Conservation (phyloP, 1,284 basidiomycete species). For the Ustilago trichophora region DNA sequence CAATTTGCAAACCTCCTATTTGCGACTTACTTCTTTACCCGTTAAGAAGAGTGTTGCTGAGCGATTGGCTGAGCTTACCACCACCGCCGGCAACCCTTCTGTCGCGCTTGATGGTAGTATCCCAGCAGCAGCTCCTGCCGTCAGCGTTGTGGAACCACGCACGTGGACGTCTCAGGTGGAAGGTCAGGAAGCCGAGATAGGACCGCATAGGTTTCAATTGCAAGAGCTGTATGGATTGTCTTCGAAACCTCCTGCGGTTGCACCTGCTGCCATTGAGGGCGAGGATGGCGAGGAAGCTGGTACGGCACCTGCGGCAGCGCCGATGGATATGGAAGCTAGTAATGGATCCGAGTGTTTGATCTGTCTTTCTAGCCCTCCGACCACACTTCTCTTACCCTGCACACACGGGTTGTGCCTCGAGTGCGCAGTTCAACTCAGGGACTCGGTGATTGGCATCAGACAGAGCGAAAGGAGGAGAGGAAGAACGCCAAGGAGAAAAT, state of each 20-base stretch:
- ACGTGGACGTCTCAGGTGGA: slow-evolving; percentile 55
- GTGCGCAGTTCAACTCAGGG: slow-evolving; percentile 61
- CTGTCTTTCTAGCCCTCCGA: slow-evolving; percentile 59
- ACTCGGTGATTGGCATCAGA: slow-evolving; percentile 57
- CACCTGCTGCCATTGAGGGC: slow-evolving; percentile 13
- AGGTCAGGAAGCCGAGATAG: slow-evolving; percentile 63
- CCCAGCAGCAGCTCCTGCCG: neutral
- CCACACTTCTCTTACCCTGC: slow-evolving; percentile 63
- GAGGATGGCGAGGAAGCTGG: slow-evolving; percentile 24
- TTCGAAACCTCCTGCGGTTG: slow-evolving; percentile 45
- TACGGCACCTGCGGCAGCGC: neutral
- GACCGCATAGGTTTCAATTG: slow-evolving; percentile 59
- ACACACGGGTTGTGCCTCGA: slow-evolving; percentile 64
- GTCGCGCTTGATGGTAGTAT: no score
- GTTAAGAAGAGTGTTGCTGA: slow-evolving; percentile 18
- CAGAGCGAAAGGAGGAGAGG: slow-evolving; percentile 57
- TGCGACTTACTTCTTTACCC: slow-evolving; percentile 52
- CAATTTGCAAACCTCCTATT: slow-evolving; percentile 59
- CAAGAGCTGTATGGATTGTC: slow-evolving; percentile 64
- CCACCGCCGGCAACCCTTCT: neutral
- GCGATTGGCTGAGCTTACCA: slow-evolving; percentile 5
- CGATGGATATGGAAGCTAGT: slow-evolving; percentile 36
- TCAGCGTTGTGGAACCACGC: neutral
- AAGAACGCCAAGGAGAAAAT: slow-evolving; percentile 55
- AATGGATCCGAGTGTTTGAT: slow-evolving; percentile 62